Conservation (phyloP, 2,329 filamentous ascomycete genomes). For the Cercospora zeae-maydis region DNA sequence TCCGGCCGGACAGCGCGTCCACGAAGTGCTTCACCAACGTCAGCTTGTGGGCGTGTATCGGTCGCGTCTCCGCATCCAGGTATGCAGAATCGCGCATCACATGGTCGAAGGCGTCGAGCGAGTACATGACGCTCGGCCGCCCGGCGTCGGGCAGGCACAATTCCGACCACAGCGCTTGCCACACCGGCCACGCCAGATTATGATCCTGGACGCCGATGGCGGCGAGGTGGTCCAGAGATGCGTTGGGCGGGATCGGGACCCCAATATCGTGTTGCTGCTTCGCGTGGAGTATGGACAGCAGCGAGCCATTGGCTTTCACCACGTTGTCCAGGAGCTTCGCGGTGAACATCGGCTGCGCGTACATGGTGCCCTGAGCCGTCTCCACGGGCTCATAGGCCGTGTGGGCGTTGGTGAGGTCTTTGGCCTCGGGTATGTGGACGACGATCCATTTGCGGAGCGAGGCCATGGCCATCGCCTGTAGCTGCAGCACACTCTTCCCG, state of each 20-base stretch:
- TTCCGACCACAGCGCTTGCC: conserved; percentile 77
- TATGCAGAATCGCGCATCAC: conserved; percentile 78
- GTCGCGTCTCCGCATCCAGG: conserved; percentile 64
- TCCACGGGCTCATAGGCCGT: conserved; percentile 74
- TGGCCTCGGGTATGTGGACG: conserved; percentile 83
- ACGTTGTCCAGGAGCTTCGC: conserved; percentile 71
- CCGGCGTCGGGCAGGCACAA: conserved; percentile 49
- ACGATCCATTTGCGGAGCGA: conserved; percentile 85
- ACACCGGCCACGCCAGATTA: conserved; percentile 75
- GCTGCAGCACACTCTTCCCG: conserved; percentile 81
- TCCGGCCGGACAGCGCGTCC: conserved; percentile 62
- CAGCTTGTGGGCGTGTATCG: conserved; percentile 83
- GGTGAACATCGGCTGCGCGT: conserved; percentile 75
- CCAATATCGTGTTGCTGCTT: conserved; percentile 57
- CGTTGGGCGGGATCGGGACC: conserved; percentile 55
- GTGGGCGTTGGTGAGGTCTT: conserved; percentile 74
- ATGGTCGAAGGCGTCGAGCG: conserved; percentile 75
- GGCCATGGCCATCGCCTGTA: conserved; percentile 79
- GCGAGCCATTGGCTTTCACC: conserved; percentile 63
- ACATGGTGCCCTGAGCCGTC: conserved; percentile 52
- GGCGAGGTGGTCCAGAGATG: conserved; percentile 65
- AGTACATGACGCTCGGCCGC: conserved; percentile 65
- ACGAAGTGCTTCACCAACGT: conserved; percentile 71
- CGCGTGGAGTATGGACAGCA: conserved; percentile 56
- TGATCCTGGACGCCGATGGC: conserved; percentile 67